Evolutionary conservation across 176 grass and related monocot genomes (phyloP).

Genomic region (Stipa capillata): DNA sequence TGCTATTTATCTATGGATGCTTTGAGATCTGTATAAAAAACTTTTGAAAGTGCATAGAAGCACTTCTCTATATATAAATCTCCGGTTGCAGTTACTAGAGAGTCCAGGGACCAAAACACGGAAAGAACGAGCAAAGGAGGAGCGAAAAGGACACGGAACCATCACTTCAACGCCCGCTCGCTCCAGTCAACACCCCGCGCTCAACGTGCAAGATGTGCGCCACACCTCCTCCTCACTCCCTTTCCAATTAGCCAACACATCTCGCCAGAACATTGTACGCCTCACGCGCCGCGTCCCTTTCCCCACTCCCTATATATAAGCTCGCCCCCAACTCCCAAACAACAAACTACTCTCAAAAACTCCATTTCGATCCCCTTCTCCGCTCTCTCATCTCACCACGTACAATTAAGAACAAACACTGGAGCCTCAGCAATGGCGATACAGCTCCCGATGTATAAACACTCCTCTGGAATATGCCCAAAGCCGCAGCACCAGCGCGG

Average conservation of each 20-base stretch:
- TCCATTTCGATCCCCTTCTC: background rate
- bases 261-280: background rate
- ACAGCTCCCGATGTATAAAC: background rate
- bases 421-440: slow-evolving; percentile 7
- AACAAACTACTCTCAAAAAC: too few species aligned
- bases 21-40: too few species aligned
- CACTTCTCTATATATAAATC: too few species aligned
- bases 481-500: background rate
- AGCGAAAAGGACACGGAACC: background rate
- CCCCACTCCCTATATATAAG: slow-evolving; percentile 3
- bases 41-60: too few species aligned
- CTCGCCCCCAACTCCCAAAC: slow-evolving; percentile 2
- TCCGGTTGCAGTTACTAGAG: background rate
- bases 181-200: slow-evolving; percentile 30
- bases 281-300: background rate
- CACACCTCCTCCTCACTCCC: background rate
- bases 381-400: background rate
- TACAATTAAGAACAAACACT: background rate
- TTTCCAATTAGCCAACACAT: slow-evolving; percentile 25
- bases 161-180: slow-evolving; percentile 19
- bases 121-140: background rate
- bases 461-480: background rate
- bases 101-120: background rate
- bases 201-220: slow-evolving; percentile 25
- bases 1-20: too few species aligned